Evolutionary conservation across 2,329 filamentous ascomycete species (phyloP), one percentile per base, ranked within the genome.

Genomic region (Aspergillus luchuensis): DNA sequence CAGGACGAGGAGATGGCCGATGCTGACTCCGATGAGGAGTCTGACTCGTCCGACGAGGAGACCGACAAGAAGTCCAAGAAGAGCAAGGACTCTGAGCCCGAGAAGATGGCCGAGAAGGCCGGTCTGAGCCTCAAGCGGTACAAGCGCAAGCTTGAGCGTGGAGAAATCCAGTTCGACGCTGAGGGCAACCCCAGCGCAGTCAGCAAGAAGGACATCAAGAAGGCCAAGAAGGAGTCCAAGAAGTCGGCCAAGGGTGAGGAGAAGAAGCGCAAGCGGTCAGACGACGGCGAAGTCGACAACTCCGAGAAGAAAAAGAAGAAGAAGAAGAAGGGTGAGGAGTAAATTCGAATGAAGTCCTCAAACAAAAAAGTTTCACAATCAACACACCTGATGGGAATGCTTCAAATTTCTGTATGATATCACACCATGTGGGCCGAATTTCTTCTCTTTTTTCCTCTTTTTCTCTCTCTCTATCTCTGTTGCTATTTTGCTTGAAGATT

Each of bases 161-260:
- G 90, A 39, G 89, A 92, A 71, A 89, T 92, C 65, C 82, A 86
- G 72, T 79, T 92, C 65, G 83, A 83, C 67, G 78, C 80, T 11
- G 85, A 90, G 63, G 89, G 89, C 59, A 87, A 83, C 55, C 87
- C 89, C 43, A 82, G 85, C 67, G 81, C 90, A 4, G 77, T 88
- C 69, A 90, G 87, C 81, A 91, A 91, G 83, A 91, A 91, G 80
- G 88, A 91, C 50, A 76, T 89, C 70, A 91, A 91, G 84, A 90
- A 90, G 81, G 79, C 84, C 60, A 87, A 85, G 78, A 90, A 89
- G 79, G 85, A 82, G 63, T 80, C 79, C 43, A 83, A 86, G 72
- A 85, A 87, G 70, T 82, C 80, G 15, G 77, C 78, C 52, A 78
- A 80, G 57, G 81, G 84, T 2, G 84, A 84, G 69, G 85, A 84